Conservation (phyloP, 352 stramenopile genomes). For the Pythium apleroticum region DNA sequence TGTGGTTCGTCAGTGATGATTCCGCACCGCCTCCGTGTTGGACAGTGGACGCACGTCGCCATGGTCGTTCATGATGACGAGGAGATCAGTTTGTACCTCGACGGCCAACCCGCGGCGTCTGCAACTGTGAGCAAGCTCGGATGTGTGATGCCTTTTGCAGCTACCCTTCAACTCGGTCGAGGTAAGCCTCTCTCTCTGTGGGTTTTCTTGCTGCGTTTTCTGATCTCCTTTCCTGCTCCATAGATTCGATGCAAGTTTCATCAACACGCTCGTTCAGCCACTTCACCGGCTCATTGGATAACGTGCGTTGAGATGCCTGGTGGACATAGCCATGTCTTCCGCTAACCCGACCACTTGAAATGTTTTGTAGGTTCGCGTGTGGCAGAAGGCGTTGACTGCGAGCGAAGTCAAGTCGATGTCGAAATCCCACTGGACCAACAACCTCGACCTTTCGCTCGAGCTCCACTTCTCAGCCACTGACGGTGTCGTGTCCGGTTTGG, state of each 20-base stretch:
- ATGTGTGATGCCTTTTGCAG: slow-evolving; percentile 26
- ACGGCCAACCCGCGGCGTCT: slow-evolving; percentile 30
- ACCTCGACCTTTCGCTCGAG: slow-evolving; percentile 34
- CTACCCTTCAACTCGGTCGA: slow-evolving; percentile 46
- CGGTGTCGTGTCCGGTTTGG: slow-evolving; percentile 20
- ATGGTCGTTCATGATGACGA: slow-evolving; percentile 25
- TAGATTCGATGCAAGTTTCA: slow-evolving; percentile 11
- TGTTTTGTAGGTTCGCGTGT: slow-evolving; percentile 26
- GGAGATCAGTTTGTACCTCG: slow-evolving; percentile 30
- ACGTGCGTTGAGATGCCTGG: slow-evolving; percentile 41
- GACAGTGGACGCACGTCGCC: slow-evolving; percentile 44
- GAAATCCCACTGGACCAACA: slow-evolving; percentile 4
- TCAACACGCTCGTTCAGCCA: slow-evolving; percentile 27
- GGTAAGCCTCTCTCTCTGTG: slow-evolving; percentile 21
- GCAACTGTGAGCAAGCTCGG: slow-evolving; percentile 23
- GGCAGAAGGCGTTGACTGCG: slow-evolving; percentile 3
- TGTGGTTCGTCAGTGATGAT: slow-evolving; percentile 35
- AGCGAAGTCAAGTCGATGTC: slow-evolving; percentile 8
- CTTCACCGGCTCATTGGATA: slow-evolving; percentile 41
- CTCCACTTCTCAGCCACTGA: slow-evolving; percentile 33
- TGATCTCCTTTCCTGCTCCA: neutral
- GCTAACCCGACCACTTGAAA: too few species aligned
- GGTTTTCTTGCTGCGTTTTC: neutral
- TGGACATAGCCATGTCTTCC: too few species aligned
- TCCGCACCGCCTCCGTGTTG: slow-evolving; percentile 29